phyloP scores from a whole-genome alignment of 306 rosid species.

The Canavalia ensiformis region DNA sequence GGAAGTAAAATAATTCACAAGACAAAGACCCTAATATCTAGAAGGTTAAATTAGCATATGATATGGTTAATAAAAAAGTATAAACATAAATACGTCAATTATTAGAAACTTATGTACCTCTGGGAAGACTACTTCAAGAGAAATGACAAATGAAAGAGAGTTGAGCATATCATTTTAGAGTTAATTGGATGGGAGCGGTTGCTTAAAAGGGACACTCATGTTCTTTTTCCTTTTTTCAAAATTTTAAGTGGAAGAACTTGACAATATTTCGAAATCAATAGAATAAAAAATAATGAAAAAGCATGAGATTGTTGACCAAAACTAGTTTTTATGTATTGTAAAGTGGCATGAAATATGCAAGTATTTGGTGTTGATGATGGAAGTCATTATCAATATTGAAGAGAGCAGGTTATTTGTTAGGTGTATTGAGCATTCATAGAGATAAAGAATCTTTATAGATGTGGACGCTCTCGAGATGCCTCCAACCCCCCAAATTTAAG shows the following conservation, averaged over 20 bases:
- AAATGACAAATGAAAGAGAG: slow-evolving; percentile 42
- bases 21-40: slow-evolving; percentile 27
- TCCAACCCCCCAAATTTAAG: slow-evolving; percentile 55
- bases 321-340: slow-evolving; percentile 34
- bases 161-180: slow-evolving; percentile 33
- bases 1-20: slow-evolving; percentile 34
- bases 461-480: slow-evolving; percentile 44
- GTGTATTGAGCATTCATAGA: slow-evolving; percentile 60
- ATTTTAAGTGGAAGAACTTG: slow-evolving; percentile 45
- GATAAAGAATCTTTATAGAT: slow-evolving; percentile 58
- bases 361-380: slow-evolving; percentile 61
- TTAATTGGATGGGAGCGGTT: slow-evolving; percentile 55
- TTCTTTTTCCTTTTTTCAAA: neutral
- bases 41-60: slow-evolving; percentile 44
- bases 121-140: slow-evolving; percentile 33
- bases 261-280: slow-evolving; percentile 10
- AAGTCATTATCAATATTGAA: slow-evolving; percentile 64
- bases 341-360: slow-evolving; percentile 51
- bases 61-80: slow-evolving; percentile 48
- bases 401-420: slow-evolving; percentile 91
- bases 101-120: slow-evolving; percentile 43
- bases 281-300: slow-evolving; percentile 29
- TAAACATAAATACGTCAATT: slow-evolving; percentile 41
- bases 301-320: slow-evolving; percentile 78
- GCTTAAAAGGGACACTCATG: slow-evolving; percentile 60